These are phyloP conservation scores for Beauveria varroae DNA, from an alignment of 2,329 filamentous ascomycete species.

Conservation along the genomic window DNA sequence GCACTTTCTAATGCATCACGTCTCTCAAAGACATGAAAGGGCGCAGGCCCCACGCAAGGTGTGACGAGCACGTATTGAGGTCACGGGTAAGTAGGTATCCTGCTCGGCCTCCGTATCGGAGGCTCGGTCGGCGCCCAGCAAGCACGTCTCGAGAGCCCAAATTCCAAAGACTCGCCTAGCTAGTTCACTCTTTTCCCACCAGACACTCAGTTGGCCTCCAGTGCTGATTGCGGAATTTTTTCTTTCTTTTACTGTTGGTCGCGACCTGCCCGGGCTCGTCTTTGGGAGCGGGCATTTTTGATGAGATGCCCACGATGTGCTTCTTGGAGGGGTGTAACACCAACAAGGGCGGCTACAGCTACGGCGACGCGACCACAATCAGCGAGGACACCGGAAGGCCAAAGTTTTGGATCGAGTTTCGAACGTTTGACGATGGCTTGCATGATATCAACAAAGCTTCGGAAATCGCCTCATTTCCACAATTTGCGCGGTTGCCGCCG, in stretches of 20 bases:
- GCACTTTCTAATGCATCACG: neutral
- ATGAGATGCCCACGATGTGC: neutral
- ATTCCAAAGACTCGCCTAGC: neutral
- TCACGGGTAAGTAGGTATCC: conserved; percentile 1
- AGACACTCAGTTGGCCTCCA: neutral
- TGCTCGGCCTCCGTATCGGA: conserved; percentile 11
- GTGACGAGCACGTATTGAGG: neutral
- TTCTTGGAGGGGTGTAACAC: neutral
- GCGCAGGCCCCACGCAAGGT: neutral
- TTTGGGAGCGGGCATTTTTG: neutral
- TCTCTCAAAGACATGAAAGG: neutral
- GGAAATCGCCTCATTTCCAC: conserved; percentile 21
- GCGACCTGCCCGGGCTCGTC: neutral
- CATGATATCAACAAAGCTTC: conserved; percentile 2
- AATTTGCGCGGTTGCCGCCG: conserved; percentile 33
- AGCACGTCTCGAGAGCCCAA: neutral
- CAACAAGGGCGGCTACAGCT: neutral
- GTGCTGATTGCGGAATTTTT: neutral
- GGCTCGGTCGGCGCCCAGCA: conserved; percentile 3
- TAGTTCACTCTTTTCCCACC: neutral
- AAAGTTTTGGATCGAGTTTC: conserved; percentile 39
- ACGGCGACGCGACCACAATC: neutral
- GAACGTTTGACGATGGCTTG: conserved; percentile 35
- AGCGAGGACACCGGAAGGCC: conserved; percentile 20
- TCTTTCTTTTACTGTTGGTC: neutral